Evolutionary conservation across 2,329 filamentous ascomycete genomes (phyloP).

Genomic region (Apiospora sp.): DNA sequence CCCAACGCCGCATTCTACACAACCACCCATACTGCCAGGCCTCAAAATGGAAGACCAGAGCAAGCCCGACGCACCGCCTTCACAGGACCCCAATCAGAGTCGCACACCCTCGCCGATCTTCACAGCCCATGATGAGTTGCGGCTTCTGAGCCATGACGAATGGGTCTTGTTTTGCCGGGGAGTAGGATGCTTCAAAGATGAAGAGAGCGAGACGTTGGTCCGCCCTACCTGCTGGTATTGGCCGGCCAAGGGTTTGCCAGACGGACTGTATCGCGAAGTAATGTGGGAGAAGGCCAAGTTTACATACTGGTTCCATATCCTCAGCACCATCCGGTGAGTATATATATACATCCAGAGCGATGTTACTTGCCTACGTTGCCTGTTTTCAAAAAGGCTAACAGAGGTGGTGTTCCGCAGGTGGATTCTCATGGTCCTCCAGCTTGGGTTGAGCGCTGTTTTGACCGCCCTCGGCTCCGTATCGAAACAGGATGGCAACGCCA

Average conservation of each 20-base stretch:
- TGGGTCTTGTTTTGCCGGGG: conserved; percentile 57
- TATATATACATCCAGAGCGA: not conserved
- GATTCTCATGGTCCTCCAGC: conserved; percentile 56
- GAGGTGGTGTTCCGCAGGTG: conserved; percentile 44
- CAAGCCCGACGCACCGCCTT: not conserved
- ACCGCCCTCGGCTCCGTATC: conserved; percentile 58
- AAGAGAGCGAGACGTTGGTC: conserved; percentile 51
- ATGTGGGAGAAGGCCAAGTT: conserved; percentile 54
- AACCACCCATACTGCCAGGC: conserved; percentile 16
- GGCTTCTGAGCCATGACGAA: conserved; percentile 53
- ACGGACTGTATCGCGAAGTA: conserved; percentile 58
- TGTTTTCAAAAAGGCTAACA: not conserved
- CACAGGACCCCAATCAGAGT: not conserved
- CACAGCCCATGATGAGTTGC: conserved; percentile 32
- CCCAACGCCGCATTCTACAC: not conserved
- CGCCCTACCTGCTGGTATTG: conserved; percentile 53
- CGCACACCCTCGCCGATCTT: conserved; percentile 21
- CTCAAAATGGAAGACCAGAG: conserved; percentile 12
- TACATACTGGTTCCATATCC: conserved; percentile 52
- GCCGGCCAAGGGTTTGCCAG: conserved; percentile 56
- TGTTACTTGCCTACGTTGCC: not conserved
- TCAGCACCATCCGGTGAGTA: conserved; percentile 41
- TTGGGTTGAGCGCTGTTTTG: conserved; percentile 56
- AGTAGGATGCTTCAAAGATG: conserved; percentile 54
- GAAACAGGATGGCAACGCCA: conserved; percentile 46